Evolutionary conservation across 441 rosid genomes (phyloP).

Genomic region (Euphorbia corollata): DNA sequence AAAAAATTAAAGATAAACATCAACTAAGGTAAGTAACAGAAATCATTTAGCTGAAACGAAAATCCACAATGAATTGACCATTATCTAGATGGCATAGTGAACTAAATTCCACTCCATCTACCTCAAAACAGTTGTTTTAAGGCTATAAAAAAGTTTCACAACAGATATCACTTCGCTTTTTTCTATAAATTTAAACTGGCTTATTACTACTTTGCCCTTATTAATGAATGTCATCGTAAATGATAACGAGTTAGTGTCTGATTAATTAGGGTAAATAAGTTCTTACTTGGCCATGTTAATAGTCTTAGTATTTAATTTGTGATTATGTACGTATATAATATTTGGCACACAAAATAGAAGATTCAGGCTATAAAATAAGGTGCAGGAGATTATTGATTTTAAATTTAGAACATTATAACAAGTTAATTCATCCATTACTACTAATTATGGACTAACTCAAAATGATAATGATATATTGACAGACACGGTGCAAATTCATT

Average conservation of each 20-base stretch:
- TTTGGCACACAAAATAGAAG: neutral
- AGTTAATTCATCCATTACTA: slow-evolving; percentile 1
- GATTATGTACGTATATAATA: no score
- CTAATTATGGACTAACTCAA: neutral
- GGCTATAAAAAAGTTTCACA: no score
- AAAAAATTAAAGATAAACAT: slow-evolving; percentile 22
- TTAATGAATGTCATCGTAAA: no score
- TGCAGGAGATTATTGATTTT: slow-evolving; percentile 7
- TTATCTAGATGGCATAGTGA: slow-evolving; percentile 4
- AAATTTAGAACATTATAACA: neutral
- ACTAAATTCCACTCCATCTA: neutral
- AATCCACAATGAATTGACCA: neutral
- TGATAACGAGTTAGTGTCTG: no score
- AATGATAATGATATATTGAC: neutral
- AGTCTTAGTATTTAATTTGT: no score
- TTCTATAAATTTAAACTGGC: no score
- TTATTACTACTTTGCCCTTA: no score
- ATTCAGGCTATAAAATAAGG: neutral
- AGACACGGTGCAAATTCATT: neutral
- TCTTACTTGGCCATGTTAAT: no score
- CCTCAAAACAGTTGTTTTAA: neutral
- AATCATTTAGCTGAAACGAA: slow-evolving; percentile 12
- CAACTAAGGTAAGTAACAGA: slow-evolving; percentile 12
- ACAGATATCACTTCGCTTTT: no score
- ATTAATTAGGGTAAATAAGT: no score